Evolutionary conservation across 495 filamentous ascomycete genomes (phyloP), one percentile per base, ranked within the genome.

Genomic region (Pyrenopolyporus hunteri): DNA sequence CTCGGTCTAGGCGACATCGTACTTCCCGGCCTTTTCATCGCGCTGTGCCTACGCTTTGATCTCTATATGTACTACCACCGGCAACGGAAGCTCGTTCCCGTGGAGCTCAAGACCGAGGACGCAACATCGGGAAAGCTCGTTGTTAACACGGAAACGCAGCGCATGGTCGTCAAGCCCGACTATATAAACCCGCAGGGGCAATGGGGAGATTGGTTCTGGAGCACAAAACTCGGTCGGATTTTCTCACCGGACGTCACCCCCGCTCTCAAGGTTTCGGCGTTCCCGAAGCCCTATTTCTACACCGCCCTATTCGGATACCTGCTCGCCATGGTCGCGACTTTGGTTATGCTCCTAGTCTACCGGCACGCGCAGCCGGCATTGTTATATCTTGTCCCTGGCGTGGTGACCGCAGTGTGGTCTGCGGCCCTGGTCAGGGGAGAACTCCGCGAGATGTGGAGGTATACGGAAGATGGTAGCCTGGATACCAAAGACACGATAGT

Each of bases 1-100:
- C 85, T 98, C 14, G 94, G 94, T 1, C 82, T 98, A 10, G 94
- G 94, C 29, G 94, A 98, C 70, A 88, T 98, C 33, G 89, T 97
- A 8, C 77, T 98, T n/a, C 94, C 94, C 0, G 94, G 94, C 3
- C 89, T 98, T 67, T 88, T 98, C 78, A 87, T 97, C 45, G 90
- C 84, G 0, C 78, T 96, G 32, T 90, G 93, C 0, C 80, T 98
- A 17, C 88, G 94, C 17, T 97, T 94, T 69, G 94, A 98, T 73
- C 81, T 96, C 0, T 96, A 89, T 70, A 80, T 89, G 29, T 87
- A 87, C 74, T 97, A 97, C 68, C 76, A 88, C 28, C 76, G 75
- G 3, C 66, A 77, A 43, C 72, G 66, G 32, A 72, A 68, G 35
- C 63, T 71, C 8, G 67, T 74, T 43, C 69, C 73, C 9, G 66